Base-by-base conservation (phyloP, 257 asterid genomes). In the Ballota nigra region DNA sequence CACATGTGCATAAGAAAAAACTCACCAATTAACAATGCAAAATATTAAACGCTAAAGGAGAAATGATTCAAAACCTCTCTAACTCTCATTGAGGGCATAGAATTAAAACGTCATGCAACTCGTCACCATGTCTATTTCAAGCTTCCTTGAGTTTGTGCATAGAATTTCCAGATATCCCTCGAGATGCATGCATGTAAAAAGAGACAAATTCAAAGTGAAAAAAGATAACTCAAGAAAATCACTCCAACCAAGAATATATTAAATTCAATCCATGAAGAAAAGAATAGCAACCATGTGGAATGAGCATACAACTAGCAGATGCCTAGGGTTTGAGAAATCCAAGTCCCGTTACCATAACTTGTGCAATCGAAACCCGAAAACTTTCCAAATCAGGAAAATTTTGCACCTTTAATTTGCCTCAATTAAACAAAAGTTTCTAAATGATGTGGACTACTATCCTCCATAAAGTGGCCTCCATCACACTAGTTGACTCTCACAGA, bases 121-220 rank as follows among this genome's bases (percentile, higher is more conserved):
- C 80, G 78, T 85, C 84, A 80, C 36, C 72, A 70, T 52, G 40
- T 65, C 47, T 52, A 61, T 31, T n/a, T 41, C 74, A 53, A 56
- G 41, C 68, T 62, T 68, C 74, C 29, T 64, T 29, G 51, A 47
- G 29, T 57, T 77, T 75, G 73, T 28, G 49, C 47, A 56, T 70
- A 73, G 67, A 52, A 69, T 70, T 74, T 74, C 63, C 78, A 67
- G 56, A 63, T 67, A 41, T 65, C 57, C 83, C 87, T 88, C 87
- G 95, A 84, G 86, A 88, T 86, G 84, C 81, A n/a, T n/a, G n/a
- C n/a, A 79, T 75, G 88, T 77, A 63, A 62, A 68, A 53, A 68
- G 73, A 59, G 60, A 52, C 52, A 63, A 28, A 0, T 18, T 36
- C 41, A 72, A 69, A 18, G 36, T 19, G 4, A 8, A 34, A 52